Conservation (phyloP, 2,329 filamentous ascomycete genomes). For the Chalara sp. region DNA sequence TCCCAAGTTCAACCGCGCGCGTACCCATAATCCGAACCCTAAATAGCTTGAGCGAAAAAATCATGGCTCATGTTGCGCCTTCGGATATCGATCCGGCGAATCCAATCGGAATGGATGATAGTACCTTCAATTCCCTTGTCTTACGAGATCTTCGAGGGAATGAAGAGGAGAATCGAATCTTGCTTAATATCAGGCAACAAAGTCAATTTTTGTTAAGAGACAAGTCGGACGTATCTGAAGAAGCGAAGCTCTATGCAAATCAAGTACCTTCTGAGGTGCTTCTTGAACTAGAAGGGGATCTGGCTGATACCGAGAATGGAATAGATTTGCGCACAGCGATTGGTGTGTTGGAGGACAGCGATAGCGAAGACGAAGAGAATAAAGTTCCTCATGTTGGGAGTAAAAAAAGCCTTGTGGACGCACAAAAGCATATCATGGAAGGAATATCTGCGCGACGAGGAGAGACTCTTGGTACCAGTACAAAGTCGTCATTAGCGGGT, state of each 20-base stretch:
- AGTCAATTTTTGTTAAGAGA: slow-evolving; percentile 69
- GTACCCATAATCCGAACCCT: slow-evolving; percentile 84
- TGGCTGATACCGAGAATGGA: slow-evolving; percentile 43
- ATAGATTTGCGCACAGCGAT: slow-evolving; percentile 57
- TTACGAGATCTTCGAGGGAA: slow-evolving; percentile 76
- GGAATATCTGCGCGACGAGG: slow-evolving; percentile 56
- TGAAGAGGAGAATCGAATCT: slow-evolving; percentile 67
- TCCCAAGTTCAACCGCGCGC: slow-evolving; percentile 65
- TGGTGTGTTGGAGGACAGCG: slow-evolving; percentile 63
- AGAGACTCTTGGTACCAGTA: slow-evolving; percentile 40
- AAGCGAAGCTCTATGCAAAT: slow-evolving; percentile 49
- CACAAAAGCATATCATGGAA: slow-evolving; percentile 59
- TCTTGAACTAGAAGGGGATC: slow-evolving; percentile 53
- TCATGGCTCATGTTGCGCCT: slow-evolving; percentile 81
- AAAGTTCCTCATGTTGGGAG: slow-evolving; percentile 60
- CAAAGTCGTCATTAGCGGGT: slow-evolving; percentile 28
- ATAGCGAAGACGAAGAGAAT: slow-evolving; percentile 52
- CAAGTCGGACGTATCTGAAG: slow-evolving; percentile 31
- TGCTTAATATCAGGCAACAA: slow-evolving; percentile 84
- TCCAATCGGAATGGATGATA: slow-evolving; percentile 62
- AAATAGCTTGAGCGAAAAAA: slow-evolving; percentile 87
- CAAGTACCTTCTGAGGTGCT: slow-evolving; percentile 67
- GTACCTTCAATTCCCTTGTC: slow-evolving; percentile 66
- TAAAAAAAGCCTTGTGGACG: slow-evolving; percentile 54
- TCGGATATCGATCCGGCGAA: slow-evolving; percentile 63